Conservation (phyloP, 495 filamentous ascomycete genomes). For the Neohortaea acidophila region DNA sequence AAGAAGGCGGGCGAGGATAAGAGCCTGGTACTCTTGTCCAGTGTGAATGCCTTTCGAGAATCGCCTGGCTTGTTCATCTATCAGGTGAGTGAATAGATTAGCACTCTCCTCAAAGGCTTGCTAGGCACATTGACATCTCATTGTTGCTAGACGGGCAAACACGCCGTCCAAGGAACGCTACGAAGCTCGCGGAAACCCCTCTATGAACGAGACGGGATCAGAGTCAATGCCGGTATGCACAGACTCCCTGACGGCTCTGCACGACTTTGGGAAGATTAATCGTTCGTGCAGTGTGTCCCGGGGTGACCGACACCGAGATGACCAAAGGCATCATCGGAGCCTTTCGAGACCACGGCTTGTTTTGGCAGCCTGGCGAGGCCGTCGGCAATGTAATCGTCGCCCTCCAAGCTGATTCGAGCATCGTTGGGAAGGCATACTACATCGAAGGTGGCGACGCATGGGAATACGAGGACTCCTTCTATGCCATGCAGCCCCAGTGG, state of each 20-base stretch:
- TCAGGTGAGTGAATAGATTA: no score
- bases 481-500: conserved; percentile 7
- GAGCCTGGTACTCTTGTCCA: conserved; percentile 32
- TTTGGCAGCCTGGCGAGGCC: conserved; percentile 29
- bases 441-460: conserved; percentile 11
- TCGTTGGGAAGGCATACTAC: conserved; percentile 2
- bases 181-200: conserved; percentile 1
- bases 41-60: conserved; percentile 33
- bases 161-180: conserved; percentile 1
- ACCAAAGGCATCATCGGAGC: conserved; percentile 27
- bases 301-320: conserved; percentile 34
- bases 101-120: neutral
- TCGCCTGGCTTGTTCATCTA: conserved; percentile 34
- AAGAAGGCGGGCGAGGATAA: conserved; percentile 21
- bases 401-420: neutral
- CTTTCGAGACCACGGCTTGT: conserved; percentile 33
- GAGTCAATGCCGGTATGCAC: conserved; percentile 29
- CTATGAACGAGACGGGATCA: conserved; percentile 19
- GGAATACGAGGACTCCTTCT: conserved; percentile 9
- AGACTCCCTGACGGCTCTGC: neutral
- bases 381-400: conserved; percentile 30
- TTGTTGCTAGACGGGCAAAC: conserved; percentile 2
- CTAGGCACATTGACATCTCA: neutral
- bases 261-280: neutral
- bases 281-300: conserved; percentile 39